Percentiles rank a stretch among this genome's conserved stretches.
phyloP scores from a whole-genome alignment of 2,329 filamentous ascomycete genomes.

The Byssoonygena ceratinophila region DNA sequence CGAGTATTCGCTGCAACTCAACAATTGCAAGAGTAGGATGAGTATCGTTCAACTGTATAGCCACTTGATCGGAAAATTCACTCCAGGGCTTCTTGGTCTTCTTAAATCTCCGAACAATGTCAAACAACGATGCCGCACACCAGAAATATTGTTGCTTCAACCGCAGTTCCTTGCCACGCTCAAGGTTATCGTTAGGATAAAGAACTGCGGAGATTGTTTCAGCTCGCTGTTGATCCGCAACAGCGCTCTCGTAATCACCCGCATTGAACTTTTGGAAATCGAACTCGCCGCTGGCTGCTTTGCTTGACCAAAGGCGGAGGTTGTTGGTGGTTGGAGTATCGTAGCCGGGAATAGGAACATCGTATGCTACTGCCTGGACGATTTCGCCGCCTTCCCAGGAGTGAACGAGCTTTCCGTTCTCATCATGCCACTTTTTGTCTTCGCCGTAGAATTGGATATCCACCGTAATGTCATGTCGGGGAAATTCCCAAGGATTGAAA shows the following conservation, averaged over 20 bases:
- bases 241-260: slow-evolving; percentile 94
- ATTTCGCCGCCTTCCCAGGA: slow-evolving; percentile 90
- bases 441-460: slow-evolving; percentile 94
- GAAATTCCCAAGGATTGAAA: slow-evolving; percentile 99
- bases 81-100: slow-evolving; percentile 85
- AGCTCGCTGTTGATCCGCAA: slow-evolving; percentile 95
- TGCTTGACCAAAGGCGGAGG: slow-evolving; percentile 92
- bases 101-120: slow-evolving; percentile 96
- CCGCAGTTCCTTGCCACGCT: slow-evolving; percentile 90
- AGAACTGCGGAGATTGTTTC: slow-evolving; percentile 97
- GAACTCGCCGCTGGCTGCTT: slow-evolving; percentile 92
- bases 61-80: slow-evolving; percentile 87
- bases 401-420: slow-evolving; percentile 61
- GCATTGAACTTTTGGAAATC: slow-evolving; percentile 99
- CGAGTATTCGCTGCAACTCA: slow-evolving; percentile 82
- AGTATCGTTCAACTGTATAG: slow-evolving; percentile 96
- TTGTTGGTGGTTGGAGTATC: slow-evolving; percentile 89
- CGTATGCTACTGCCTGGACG: slow-evolving; percentile 84
- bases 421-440: slow-evolving; percentile 63
- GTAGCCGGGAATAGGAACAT: slow-evolving; percentile 85
- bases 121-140: slow-evolving; percentile 91
- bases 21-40: slow-evolving; percentile 94
- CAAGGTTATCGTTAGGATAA: slow-evolving; percentile 95
- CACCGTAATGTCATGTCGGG: slow-evolving; percentile 85
- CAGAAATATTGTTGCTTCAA: slow-evolving; percentile 99